Evolutionary conservation across 805 yeast species (phyloP), one percentile per base, ranked within the genome.

Genomic region (Kregervanrija delftensis): DNA sequence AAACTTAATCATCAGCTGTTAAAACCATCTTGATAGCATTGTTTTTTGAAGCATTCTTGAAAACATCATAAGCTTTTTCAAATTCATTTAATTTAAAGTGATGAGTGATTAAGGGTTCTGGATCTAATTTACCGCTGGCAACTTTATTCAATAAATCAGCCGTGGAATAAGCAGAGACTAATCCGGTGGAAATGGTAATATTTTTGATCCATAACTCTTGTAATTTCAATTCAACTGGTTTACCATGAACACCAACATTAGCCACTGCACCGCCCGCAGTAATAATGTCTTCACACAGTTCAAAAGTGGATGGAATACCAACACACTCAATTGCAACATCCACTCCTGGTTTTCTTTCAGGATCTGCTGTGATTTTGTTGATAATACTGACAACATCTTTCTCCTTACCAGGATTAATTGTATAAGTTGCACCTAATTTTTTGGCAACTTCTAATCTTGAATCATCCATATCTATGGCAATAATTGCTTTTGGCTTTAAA

Each of bases 271-370:
- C 86, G 47, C 84, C 83, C 37, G 78, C 72, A 17, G 71, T 64
- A 49, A 79, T 71, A 33, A 75, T 67, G 30, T 71, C 70, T 46
- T 80, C 75, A 50, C 83, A 82, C 49, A 76, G 64, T 53, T 76
- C 74, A 57, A 81, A 79, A 43, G 85, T 79, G 34, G 66, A 65
- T 47, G 80, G 80, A 38, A 82, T 72, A 56, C 85, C 88, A 30
- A 83, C 83, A 60, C 85, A 77, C 63, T 79, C 76, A 50, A 72
- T 72, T 37, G 74, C 86, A 58, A 79, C 80, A 48, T 80, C 83
- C 14, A 79, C 85, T 51, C 77, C 77, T 9, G 80, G 73, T 31
- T 60, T 57, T 36, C 60, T 62, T 15, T 51, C 59, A 3, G 51
- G 53, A 4, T 52, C 45, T 3, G 50, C 45, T 0, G 73, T 58